A percentile compares a stretch with the other conserved stretches of the same genome.
These are phyloP conservation scores for Leccinum pallidistipes DNA, from an alignment of 1,284 basidiomycete genomes.

Conservation along the genomic window DNA sequence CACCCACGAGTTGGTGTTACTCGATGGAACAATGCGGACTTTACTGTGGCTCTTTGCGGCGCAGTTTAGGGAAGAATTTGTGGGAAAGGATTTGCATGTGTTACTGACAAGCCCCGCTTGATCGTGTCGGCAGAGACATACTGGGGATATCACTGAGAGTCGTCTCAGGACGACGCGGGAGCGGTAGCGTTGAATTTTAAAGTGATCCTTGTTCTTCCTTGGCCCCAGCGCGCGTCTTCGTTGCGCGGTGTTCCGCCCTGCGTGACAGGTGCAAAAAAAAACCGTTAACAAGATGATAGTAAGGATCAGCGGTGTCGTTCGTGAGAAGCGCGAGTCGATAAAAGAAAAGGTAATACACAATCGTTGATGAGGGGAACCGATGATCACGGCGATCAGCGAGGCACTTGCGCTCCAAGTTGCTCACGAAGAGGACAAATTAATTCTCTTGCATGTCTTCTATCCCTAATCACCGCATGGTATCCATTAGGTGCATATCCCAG, in stretches of 20 bases:
- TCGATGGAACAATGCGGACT: constrained; percentile 12
- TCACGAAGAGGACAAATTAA: background rate
- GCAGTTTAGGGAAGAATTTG: constrained; percentile 13
- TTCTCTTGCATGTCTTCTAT: background rate
- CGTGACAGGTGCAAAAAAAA: background rate
- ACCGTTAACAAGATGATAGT: background rate
- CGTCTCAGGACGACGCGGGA: constrained; percentile 1
- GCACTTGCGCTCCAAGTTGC: background rate
- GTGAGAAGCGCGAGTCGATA: background rate
- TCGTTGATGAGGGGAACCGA: too few relatives aligned
- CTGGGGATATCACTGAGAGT: constrained; percentile 6
- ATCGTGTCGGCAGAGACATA: constrained; percentile 12
- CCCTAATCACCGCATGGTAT: background rate
- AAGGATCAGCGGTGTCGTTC: background rate
- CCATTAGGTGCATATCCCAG: background rate
- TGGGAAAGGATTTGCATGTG: constrained; percentile 14
- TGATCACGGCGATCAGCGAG: background rate
- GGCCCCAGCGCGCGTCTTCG: background rate
- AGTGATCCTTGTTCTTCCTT: background rate
- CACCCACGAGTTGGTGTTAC: constrained; percentile 8
- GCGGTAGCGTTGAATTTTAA: background rate
- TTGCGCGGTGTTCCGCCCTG: background rate
- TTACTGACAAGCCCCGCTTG: constrained; percentile 8
- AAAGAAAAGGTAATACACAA: background rate
- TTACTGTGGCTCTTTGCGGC: background rate